Conservation (phyloP, 768 basidiomycete species). For the Hygrophorus pudorinus region DNA sequence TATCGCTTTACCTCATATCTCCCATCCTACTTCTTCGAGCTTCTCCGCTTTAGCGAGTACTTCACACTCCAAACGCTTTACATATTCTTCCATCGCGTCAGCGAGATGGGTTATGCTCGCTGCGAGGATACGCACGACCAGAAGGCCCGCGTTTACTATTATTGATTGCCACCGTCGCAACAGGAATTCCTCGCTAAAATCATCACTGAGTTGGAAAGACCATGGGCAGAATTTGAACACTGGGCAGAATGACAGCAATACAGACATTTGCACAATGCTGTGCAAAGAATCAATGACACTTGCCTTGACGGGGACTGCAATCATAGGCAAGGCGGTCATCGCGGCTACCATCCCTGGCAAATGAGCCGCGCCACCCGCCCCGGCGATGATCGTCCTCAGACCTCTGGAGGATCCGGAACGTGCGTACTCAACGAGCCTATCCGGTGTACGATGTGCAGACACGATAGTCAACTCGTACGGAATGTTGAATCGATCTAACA, state of each 20-base stretch:
- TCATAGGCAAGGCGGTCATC: conserved; percentile 84
- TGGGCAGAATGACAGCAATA: conserved; percentile 20
- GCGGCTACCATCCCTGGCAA: conserved; percentile 97
- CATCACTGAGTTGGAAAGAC: not conserved
- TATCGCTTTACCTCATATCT: conserved; percentile 50
- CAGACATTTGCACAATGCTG: conserved; percentile 99
- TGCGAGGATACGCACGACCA: conserved; percentile 85
- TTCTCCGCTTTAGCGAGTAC: conserved; percentile 73
- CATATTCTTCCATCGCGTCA: conserved; percentile 62
- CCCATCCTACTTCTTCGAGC: conserved; percentile 78
- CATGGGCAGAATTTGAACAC: too few relatives aligned
- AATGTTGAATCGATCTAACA: conserved; percentile 72
- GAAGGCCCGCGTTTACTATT: conserved; percentile 87
- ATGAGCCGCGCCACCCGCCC: conserved; percentile 98
- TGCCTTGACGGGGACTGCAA: conserved; percentile 96
- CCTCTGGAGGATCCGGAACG: conserved; percentile 60
- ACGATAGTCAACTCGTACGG: conserved; percentile 95
- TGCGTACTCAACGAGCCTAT: conserved; percentile 76
- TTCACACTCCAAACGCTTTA: conserved; percentile 58
- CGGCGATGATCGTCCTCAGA: conserved; percentile 75
- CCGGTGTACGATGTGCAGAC: conserved; percentile 92
- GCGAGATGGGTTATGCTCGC: conserved; percentile 60
- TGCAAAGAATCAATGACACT: conserved; percentile 92
- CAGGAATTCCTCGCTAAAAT: conserved; percentile 83
- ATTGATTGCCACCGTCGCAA: conserved; percentile 95